A percentile compares a stretch with the other conserved stretches of the same genome.
Evolutionary conservation across 306 rosid species (phyloP).

Genomic region (Canavalia gladiata): DNA sequence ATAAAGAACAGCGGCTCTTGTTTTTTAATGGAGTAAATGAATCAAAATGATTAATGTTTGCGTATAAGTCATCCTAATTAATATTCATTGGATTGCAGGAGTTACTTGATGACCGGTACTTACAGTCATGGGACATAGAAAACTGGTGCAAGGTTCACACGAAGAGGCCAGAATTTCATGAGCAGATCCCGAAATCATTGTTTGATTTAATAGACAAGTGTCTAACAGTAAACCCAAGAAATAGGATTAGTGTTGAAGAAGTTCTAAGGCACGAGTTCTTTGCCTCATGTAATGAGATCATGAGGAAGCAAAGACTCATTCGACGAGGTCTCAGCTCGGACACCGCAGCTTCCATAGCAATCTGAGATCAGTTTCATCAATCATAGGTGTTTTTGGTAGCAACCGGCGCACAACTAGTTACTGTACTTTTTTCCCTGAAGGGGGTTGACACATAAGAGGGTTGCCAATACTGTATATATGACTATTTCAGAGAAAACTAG

Average conservation of each 20-base stretch:
- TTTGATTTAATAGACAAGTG: constrained; percentile 74
- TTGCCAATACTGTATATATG: constrained; percentile 35
- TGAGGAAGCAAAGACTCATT: constrained; percentile 58
- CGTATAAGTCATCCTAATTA: background rate
- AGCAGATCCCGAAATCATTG: constrained; percentile 61
- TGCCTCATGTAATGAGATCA: constrained; percentile 53
- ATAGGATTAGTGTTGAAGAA: constrained; percentile 68
- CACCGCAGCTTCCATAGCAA: constrained; percentile 25
- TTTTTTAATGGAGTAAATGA: constrained; percentile 11
- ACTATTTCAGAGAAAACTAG: constrained; percentile 10
- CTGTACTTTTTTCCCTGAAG: background rate
- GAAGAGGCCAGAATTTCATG: constrained; percentile 64
- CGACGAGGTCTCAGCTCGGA: constrained; percentile 43
- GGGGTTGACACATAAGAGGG: constrained; percentile 4
- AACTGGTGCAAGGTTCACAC: constrained; percentile 68
- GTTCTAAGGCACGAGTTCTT: constrained; percentile 73
- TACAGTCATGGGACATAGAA: constrained; percentile 58
- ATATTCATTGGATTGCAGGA: constrained; percentile 58
- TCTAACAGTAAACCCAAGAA: constrained; percentile 73
- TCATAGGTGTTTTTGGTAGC: constrained; percentile 10
- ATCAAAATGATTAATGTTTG: constrained; percentile 24
- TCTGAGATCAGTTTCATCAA: constrained; percentile 28
- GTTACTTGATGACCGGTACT: constrained; percentile 54
- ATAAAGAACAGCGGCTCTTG: background rate
- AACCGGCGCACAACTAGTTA: constrained; percentile 6